phyloP scores from a whole-genome alignment of 345 rosid genomes.

The Melaleuca alternifolia region DNA sequence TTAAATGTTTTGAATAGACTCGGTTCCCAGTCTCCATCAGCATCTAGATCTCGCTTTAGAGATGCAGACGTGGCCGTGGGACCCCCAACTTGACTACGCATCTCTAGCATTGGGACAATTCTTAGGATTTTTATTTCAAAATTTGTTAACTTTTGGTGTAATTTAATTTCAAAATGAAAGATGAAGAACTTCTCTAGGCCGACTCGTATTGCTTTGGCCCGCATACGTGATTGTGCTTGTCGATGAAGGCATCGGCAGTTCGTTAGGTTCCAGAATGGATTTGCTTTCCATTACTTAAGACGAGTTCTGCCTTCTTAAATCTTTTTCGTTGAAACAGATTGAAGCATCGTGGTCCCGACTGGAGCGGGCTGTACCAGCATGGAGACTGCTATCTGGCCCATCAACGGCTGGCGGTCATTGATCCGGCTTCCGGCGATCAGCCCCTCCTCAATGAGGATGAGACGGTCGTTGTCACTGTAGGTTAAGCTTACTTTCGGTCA shows the following conservation, averaged over 20 bases:
- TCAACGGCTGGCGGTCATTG: constrained; percentile 80
- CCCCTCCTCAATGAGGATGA: constrained; percentile 78
- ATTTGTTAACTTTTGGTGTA: background rate
- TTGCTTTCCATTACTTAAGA: background rate
- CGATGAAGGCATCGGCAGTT: background rate
- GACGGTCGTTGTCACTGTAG: constrained; percentile 67
- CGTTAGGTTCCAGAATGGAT: background rate
- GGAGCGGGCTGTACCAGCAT: constrained; percentile 89
- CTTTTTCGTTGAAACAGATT: constrained; percentile 30
- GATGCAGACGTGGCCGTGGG: background rate
- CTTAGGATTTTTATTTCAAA: background rate
- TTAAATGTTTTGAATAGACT: background rate
- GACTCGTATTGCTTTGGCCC: background rate
- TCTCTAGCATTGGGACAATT: background rate
- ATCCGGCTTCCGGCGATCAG: constrained; percentile 94
- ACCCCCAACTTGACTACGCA: background rate
- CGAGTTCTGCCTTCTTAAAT: background rate
- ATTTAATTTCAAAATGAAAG: background rate
- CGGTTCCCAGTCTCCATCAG: background rate
- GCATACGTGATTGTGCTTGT: background rate
- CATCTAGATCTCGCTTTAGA: background rate
- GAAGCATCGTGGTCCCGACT: constrained; percentile 97
- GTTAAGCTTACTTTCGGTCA: background rate
- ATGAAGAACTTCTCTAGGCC: background rate
- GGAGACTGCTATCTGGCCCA: constrained; percentile 67